Conservation (phyloP, 257 asterid species). For the Ehretia macrophylla region DNA sequence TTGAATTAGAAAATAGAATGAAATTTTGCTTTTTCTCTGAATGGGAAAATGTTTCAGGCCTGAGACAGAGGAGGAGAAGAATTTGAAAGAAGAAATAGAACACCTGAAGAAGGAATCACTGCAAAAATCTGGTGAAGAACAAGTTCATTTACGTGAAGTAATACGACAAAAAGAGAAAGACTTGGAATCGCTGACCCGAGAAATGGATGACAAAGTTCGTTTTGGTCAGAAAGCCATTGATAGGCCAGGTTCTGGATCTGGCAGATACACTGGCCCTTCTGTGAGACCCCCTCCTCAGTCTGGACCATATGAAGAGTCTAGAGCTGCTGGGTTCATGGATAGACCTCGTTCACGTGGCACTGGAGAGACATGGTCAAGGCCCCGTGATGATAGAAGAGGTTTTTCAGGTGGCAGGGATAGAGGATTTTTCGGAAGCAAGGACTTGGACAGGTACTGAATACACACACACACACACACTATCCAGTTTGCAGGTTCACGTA, state of each 20-base stretch:
- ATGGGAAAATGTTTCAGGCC: constrained; percentile 56
- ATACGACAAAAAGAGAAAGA: constrained; percentile 60
- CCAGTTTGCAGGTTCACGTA: neutral
- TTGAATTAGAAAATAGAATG: neutral
- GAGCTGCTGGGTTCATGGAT: constrained; percentile 53
- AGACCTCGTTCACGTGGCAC: constrained; percentile 87
- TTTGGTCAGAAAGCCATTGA: constrained; percentile 63
- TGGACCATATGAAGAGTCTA: constrained; percentile 54
- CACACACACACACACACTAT: no score
- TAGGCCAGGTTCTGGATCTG: constrained; percentile 74
- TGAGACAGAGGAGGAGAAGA: constrained; percentile 85
- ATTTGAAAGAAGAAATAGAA: constrained; percentile 68
- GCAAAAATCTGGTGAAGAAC: constrained; percentile 45
- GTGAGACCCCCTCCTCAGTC: constrained; percentile 59
- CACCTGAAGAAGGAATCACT: constrained; percentile 48
- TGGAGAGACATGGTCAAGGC: constrained; percentile 53
- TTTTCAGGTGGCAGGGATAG: constrained; percentile 75
- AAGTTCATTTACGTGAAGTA: constrained; percentile 35
- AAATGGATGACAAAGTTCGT: constrained; percentile 79
- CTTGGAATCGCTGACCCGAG: constrained; percentile 54
- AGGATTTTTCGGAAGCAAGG: constrained; percentile 74
- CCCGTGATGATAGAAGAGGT: constrained; percentile 63
- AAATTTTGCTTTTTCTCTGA: constrained; percentile 19
- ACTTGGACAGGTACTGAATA: constrained; percentile 56
- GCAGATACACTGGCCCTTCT: constrained; percentile 44